Evolutionary conservation across 768 basidiomycete species (phyloP), one percentile per base, ranked within the genome.

Genomic region (Tulasnella sp.): DNA sequence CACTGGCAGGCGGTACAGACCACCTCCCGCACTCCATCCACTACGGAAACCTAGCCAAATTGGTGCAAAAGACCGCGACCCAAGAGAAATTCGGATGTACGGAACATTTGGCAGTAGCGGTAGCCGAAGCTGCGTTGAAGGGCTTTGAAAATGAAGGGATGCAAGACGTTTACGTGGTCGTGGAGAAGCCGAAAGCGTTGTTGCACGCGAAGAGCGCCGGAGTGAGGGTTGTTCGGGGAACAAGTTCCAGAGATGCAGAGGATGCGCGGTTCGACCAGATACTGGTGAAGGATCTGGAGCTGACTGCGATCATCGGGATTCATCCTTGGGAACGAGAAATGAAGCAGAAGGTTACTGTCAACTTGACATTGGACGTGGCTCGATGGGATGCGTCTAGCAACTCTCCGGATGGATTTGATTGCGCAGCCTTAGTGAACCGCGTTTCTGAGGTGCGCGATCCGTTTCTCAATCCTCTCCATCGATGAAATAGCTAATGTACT

Each of bases 241-340:
- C 57, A 13, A 40, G 46, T 11, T 44, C 26, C 16, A 29, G 74
- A 57, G 37, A 26, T 18, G 73, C 3, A 23, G 57, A 37, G 35
- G 82, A 44, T 20, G n/a, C n/a, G 40, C 16, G 69, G 70, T 80
- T 83, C 55, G 84, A 83, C 71, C 85, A 87, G n/a, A 81, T 81
- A 10, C 84, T 81, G 51, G 82, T 93, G 46, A 84, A 83, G 42
- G 86, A 86, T 70, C 83, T 95, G 11, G 81, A 84, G 5, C 88
- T 90, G 48, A 84, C 85, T 9, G 85, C 87, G 18, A 87, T 94
- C 73, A 85, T 95, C 32, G 93, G 94, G 3, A 84, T 95, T 51
- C 89, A 92, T 80, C 85, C 87, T 6, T 87, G 86, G 78, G 94
- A 95, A 83, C 86, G 93, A 42, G 80, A 84, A 40, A 88, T 90